Percentiles rank a stretch among this genome's conserved stretches.
phyloP scores from a whole-genome alignment of 2,329 filamentous ascomycete genomes.

The Fonsecaea pedrosoi region DNA sequence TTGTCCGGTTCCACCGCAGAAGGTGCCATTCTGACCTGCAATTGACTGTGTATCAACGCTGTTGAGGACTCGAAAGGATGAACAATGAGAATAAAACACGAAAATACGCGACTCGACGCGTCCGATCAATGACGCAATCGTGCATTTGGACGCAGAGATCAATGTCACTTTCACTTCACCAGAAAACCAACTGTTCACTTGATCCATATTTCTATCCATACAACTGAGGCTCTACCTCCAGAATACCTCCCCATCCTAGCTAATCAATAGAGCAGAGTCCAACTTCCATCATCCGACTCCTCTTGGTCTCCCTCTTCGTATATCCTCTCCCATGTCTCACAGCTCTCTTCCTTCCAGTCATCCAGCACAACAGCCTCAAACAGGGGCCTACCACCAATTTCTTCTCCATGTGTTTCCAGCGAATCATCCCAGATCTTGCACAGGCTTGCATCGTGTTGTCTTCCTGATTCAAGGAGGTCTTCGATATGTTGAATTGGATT shows the following conservation, averaged over 20 bases:
- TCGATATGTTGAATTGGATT: conserved; percentile 12
- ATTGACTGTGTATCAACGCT: not conserved
- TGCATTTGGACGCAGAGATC: not conserved
- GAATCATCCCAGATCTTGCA: not conserved
- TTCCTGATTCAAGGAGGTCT: not conserved
- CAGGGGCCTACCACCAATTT: not conserved
- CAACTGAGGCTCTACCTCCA: not conserved
- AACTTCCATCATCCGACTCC: not conserved
- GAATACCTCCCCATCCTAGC: not conserved
- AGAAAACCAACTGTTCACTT: too few relatives aligned
- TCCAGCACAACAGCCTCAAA: not conserved
- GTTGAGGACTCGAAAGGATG: not conserved
- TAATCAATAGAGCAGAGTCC: not conserved
- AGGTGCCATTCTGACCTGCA: conserved; percentile 30
- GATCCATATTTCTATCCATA: too few relatives aligned
- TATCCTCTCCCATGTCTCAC: not conserved
- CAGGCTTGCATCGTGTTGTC: not conserved
- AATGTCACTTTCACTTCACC: too few relatives aligned
- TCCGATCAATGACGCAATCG: conserved; percentile 11
- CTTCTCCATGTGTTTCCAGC: not conserved
- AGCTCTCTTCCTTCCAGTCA: conserved; percentile 1
- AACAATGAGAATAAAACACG: not conserved
- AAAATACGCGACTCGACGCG: conserved; percentile 20
- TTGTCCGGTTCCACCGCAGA: conserved; percentile 29
- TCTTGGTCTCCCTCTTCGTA: not conserved